Evolutionary conservation across 2,329 filamentous ascomycete genomes (phyloP).

Genomic region (Alternaria novae-zelandiae): DNA sequence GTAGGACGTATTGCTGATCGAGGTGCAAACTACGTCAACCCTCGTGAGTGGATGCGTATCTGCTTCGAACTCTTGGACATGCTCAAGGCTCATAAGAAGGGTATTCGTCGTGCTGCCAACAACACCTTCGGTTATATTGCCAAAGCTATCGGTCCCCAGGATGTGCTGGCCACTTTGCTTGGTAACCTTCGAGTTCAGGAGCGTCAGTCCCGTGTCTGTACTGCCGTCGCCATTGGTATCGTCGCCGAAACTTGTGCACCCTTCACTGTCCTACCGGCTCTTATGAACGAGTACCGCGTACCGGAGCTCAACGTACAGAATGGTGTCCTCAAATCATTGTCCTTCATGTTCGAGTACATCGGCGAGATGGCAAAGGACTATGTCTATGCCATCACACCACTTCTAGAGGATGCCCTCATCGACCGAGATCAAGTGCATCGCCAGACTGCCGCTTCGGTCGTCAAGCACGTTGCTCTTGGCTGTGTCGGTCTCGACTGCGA

Average conservation of each 20-base stretch:
- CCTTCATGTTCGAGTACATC: conserved; percentile 98
- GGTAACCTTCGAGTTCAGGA: conserved; percentile 98
- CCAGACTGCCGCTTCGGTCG: conserved; percentile 93
- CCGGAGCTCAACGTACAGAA: conserved; percentile 99
- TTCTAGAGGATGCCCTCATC: conserved; percentile 95
- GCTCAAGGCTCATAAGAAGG: conserved; percentile 99
- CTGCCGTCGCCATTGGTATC: conserved; percentile 96
- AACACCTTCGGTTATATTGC: conserved; percentile 99
- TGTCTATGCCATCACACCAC: conserved; percentile 94
- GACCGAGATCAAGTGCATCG: conserved; percentile 98
- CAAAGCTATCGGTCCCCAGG: conserved; percentile 97
- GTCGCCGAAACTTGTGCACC: conserved; percentile 98
- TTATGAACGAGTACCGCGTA: conserved; percentile 99
- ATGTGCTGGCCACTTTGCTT: conserved; percentile 91
- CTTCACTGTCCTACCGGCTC: conserved; percentile 95
- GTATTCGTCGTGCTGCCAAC: conserved; percentile 95
- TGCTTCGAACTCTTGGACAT: conserved; percentile 99
- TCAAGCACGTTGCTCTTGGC: conserved; percentile 96
- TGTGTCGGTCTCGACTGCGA: conserved; percentile 98
- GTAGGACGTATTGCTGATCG: conserved; percentile 98
- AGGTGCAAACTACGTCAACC: conserved; percentile 94
- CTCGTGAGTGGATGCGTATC: conserved; percentile 99
- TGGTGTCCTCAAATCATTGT: conserved; percentile 94
- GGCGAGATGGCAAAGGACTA: conserved; percentile 99
- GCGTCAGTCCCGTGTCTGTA: conserved; percentile 97